Evolutionary conservation across 352 stramenopile species (phyloP).

Genomic region (Globisporangium nagaii): DNA sequence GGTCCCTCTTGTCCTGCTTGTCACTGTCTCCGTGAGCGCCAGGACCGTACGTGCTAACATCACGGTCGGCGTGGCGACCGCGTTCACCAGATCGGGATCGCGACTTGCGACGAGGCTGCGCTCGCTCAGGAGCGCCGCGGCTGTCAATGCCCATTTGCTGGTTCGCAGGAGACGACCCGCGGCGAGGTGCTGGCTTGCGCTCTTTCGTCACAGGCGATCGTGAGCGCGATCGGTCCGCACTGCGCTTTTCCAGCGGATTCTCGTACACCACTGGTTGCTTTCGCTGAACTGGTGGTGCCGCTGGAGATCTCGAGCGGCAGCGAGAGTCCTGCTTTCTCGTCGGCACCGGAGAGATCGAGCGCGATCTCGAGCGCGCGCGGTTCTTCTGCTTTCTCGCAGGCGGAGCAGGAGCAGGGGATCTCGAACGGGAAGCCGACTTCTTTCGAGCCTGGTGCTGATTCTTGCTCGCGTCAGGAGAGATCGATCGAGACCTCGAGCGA

Average conservation of each 20-base stretch:
- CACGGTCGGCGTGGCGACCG: neutral
- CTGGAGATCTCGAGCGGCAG: constrained; percentile 2
- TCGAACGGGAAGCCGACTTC: constrained; percentile 2
- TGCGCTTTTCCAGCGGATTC: neutral
- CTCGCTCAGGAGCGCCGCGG: neutral
- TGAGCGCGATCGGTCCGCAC: constrained; percentile 2
- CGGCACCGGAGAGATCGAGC: neutral
- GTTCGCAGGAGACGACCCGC: neutral
- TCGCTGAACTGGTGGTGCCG: neutral
- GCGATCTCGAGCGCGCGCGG: neutral
- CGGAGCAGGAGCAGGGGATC: neutral
- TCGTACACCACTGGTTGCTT: neutral
- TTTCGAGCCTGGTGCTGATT: neutral
- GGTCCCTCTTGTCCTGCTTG: neutral
- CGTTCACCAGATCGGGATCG: constrained; percentile 11
- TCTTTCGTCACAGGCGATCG: constrained; percentile 3
- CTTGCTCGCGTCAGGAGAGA: neutral
- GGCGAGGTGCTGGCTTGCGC: neutral
- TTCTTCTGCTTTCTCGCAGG: neutral
- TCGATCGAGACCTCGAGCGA: constrained; percentile 3
- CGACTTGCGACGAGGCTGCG: neutral
- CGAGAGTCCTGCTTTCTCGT: neutral
- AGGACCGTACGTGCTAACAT: constrained; percentile 7
- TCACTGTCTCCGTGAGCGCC: neutral
- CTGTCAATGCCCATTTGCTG: neutral